Evolutionary conservation across 495 filamentous ascomycete genomes (phyloP).

Genomic region (Hyaloscypha bicolor): DNA sequence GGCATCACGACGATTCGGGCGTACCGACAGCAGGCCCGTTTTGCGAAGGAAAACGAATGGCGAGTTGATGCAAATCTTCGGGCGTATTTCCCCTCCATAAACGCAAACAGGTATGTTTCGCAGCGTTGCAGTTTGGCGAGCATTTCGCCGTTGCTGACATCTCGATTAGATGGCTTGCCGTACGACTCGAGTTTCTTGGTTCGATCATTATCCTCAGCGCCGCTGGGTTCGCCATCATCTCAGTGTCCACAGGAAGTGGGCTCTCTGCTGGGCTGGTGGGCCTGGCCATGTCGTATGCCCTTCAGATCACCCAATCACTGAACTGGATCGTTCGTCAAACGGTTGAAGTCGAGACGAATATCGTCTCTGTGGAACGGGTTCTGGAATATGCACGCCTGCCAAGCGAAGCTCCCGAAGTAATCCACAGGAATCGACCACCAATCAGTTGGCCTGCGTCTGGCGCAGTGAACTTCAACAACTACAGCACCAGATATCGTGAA

Average conservation of each 20-base stretch:
- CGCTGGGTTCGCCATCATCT: slow-evolving; percentile 79
- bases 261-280: slow-evolving; percentile 83
- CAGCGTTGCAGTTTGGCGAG: not conserved
- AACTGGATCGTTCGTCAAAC: slow-evolving; percentile 99
- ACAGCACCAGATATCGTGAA: slow-evolving; percentile 88
- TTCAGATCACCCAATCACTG: slow-evolving; percentile 96
- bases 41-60: slow-evolving; percentile 95
- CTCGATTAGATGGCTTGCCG: slow-evolving; percentile 77
- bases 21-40: slow-evolving; percentile 85
- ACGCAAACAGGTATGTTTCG: slow-evolving; percentile 62
- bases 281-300: slow-evolving; percentile 93
- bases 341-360: slow-evolving; percentile 99
- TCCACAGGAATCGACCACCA: slow-evolving; percentile 82
- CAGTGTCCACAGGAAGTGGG: slow-evolving; percentile 69
- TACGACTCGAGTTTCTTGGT: slow-evolving; percentile 94
- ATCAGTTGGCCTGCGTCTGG: slow-evolving; percentile 92
- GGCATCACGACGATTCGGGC: slow-evolving; percentile 97
- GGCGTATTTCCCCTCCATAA: slow-evolving; percentile 96
- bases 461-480: slow-evolving; percentile 88
- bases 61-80: slow-evolving; percentile 93
- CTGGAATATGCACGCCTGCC: slow-evolving; percentile 94
- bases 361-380: slow-evolving; percentile 96
- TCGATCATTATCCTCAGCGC: slow-evolving; percentile 90
- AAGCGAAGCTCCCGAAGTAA: slow-evolving; percentile 93
- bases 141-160: slow-evolving; percentile 12